Evolutionary conservation across 345 rosid genomes (phyloP).

Genomic region (Kernera saxatilis): DNA sequence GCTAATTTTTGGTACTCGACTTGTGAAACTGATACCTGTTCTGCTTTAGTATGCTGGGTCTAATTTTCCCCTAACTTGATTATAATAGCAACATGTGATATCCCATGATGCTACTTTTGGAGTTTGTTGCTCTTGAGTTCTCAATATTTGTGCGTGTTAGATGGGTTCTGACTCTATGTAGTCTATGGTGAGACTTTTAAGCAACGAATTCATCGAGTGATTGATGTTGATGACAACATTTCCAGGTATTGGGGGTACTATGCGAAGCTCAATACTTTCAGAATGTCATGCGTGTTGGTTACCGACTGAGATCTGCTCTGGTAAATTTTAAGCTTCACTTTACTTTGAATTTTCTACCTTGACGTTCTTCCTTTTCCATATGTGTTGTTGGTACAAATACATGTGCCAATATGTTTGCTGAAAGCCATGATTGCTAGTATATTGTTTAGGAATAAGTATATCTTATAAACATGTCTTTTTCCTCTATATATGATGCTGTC

Average conservation of each 20-base stretch:
- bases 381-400: neutral
- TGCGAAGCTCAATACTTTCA: constrained; percentile 98
- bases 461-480: neutral
- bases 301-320: constrained; percentile 87
- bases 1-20: neutral
- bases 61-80: neutral
- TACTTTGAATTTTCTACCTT: neutral
- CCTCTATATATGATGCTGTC: neutral
- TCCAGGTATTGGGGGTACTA: constrained; percentile 82
- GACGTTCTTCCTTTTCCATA: neutral
- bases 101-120: neutral
- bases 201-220: neutral
- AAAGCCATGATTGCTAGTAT: neutral
- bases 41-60: neutral
- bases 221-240: constrained; percentile 11
- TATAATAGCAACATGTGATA: neutral
- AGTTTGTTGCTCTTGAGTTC: neutral
- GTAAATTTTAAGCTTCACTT: constrained; percentile 39
- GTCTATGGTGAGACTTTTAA: neutral
- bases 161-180: neutral
- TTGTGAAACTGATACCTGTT: neutral
- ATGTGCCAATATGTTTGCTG: neutral
- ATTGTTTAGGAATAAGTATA: constrained; percentile 6
- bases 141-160: neutral
- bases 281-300: constrained; percentile 99